These are phyloP conservation scores for Byssothecium circinans DNA, from an alignment of 2,329 filamentous ascomycete species.

Conservation along the genomic window DNA sequence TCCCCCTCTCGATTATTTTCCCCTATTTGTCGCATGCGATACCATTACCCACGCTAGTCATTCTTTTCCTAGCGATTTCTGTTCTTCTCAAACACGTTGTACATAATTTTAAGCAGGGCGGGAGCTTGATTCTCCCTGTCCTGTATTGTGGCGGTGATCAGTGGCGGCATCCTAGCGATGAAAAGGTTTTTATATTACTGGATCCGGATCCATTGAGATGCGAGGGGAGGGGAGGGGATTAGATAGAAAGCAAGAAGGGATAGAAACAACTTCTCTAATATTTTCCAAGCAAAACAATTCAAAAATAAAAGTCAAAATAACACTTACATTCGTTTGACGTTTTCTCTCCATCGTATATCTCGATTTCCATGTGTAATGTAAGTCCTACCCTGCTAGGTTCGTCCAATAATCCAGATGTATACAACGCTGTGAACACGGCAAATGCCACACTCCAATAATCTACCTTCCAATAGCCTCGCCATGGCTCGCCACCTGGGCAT, in stretches of 20 bases:
- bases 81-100: conserved; percentile 14
- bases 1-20: not conserved
- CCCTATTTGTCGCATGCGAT: not conserved
- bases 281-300: no score
- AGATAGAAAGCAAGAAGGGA: not conserved
- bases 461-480: no score
- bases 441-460: no score
- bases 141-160: not conserved
- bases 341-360: no score
- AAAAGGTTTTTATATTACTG: not conserved
- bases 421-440: no score
- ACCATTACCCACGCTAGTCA: not conserved
- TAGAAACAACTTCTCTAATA: no score
- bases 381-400: no score
- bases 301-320: no score
- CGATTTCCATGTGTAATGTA: no score
- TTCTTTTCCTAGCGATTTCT: conserved; percentile 8
- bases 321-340: no score
- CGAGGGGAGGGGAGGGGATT: not conserved
- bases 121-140: not conserved
- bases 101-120: conserved; percentile 17
- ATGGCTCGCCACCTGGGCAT: no score
- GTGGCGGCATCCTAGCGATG: conserved; percentile 3
- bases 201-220: not conserved
- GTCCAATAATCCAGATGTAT: no score